Evolutionary conservation across 139 green algal genomes (phyloP).

Genomic region (Closterium sp.): DNA sequence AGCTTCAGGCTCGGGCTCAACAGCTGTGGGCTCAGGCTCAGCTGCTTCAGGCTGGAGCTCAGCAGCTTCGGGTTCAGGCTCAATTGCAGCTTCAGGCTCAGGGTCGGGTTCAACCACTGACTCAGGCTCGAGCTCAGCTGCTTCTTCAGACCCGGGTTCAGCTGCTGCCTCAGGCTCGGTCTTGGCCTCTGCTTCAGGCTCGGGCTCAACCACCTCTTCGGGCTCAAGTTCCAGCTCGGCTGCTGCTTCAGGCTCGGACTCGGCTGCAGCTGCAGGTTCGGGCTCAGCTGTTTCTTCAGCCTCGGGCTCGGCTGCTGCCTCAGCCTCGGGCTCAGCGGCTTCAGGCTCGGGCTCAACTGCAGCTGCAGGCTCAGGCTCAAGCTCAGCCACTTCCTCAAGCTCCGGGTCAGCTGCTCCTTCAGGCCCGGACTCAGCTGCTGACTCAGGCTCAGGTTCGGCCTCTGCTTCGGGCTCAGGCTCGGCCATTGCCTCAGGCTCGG

Average conservation of each 20-base stretch:
- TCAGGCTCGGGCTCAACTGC: background rate
- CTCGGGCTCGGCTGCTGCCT: background rate
- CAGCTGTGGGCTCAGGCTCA: background rate
- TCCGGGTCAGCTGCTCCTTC: background rate
- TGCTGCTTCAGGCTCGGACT: background rate
- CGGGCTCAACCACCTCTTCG: background rate
- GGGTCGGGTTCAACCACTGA: background rate
- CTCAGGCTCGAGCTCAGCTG: background rate
- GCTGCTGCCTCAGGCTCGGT: background rate
- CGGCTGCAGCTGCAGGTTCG: background rate
- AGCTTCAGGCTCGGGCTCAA: background rate
- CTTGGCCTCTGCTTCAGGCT: background rate
- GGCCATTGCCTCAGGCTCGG: background rate
- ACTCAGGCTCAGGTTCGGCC: background rate
- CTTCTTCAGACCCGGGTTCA: background rate
- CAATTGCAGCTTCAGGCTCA: background rate
- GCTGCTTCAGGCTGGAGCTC: background rate
- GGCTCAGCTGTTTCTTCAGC: background rate
- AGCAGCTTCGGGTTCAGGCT: background rate
- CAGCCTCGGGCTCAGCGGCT: background rate
- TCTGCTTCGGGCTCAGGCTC: background rate
- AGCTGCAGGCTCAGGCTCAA: background rate
- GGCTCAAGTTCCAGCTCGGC: background rate
- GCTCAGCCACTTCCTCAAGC: background rate
- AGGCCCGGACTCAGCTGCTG: background rate